Percentiles rank a stretch among this genome's conserved stretches.
Conservation (phyloP, 352 stramenopile species). For the Achlya hypogyna region DNA sequence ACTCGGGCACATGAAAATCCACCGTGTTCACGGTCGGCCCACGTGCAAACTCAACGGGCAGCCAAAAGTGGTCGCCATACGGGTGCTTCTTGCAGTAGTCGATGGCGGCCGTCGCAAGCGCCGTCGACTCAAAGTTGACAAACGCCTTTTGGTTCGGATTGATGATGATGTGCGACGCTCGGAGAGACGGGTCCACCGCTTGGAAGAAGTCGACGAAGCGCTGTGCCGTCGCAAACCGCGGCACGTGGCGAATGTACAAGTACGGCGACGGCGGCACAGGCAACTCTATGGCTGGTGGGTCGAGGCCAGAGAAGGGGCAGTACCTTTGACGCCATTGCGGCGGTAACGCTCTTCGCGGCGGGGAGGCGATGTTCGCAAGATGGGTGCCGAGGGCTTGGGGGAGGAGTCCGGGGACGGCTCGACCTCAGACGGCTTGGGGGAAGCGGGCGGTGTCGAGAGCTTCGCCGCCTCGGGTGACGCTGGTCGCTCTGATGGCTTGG, state of each 20-base stretch:
- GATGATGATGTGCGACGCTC: neutral
- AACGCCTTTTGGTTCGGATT: neutral
- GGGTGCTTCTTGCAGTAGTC: neutral
- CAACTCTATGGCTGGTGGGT: slow-evolving; percentile 28
- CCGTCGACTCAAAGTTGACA: neutral
- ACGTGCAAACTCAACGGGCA: neutral
- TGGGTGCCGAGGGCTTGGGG: no score
- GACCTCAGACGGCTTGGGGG: no score
- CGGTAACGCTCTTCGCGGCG: neutral
- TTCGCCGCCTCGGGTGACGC: no score
- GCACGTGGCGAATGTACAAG: slow-evolving; percentile 62
- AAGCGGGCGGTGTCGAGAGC: no score
- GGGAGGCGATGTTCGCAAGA: no score
- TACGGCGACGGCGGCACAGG: slow-evolving; percentile 45
- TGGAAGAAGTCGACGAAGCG: neutral
- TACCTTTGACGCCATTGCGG: slow-evolving; percentile 7
- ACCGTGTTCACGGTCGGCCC: neutral
- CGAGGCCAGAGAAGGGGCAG: neutral
- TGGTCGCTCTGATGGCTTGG: no score
- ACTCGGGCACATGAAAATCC: neutral
- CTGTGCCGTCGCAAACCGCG: slow-evolving; percentile 23
- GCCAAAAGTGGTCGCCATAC: neutral
- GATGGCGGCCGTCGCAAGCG: neutral
- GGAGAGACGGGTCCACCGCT: neutral
- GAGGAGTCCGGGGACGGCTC: no score